Evolutionary conservation across 129 eudicot species (phyloP), one percentile per base, ranked within the genome.

Genomic region (Centrapalus pauciflorus): DNA sequence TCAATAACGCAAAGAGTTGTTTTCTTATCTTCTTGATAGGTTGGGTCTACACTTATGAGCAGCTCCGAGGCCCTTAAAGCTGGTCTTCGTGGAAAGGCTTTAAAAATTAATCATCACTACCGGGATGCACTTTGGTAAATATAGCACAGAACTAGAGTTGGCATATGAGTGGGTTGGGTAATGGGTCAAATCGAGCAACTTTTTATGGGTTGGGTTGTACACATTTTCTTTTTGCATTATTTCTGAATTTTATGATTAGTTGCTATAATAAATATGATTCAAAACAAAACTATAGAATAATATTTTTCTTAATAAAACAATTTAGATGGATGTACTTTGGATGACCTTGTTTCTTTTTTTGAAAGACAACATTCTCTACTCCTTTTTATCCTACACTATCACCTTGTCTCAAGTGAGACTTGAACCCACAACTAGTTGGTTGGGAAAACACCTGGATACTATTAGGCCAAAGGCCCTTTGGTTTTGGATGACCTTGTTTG

Each of bases 61-160:
- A 83, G 95, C 77, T 40, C 87, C 23, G 92, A 88, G 61, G 99
- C 96, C 62, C 12, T 84, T 60, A 86, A 84, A 73, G 99, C 99
- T 69, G 96, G 96, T 60, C 66, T 93, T 37, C 96, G 95, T 24
- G 99, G 99, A 43, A 93, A 93, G 74, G 99, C 96, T 56, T 55
- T 93, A 59, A 86, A 71, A 73, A 89, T 93, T 25, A 49, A 49
- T 57, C 99, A 93, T 74, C 81, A 78, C 60, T 93, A 83, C 54
- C 64, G 83, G 17, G 99, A 93, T 72, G 79, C 88, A 38, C 99
- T 93, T 72, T 93, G 99, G 96, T 90, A 82, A 50, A 30, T 66
- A 20, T 29, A 29, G 20, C 34, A 32, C 20, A 19, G 2, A 30
- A 58, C 19, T 75, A 23, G 12, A 6, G 11, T 2, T 67, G 30